phyloP scores from a whole-genome alignment of 306 rosid species.

The Prunus davidiana region DNA sequence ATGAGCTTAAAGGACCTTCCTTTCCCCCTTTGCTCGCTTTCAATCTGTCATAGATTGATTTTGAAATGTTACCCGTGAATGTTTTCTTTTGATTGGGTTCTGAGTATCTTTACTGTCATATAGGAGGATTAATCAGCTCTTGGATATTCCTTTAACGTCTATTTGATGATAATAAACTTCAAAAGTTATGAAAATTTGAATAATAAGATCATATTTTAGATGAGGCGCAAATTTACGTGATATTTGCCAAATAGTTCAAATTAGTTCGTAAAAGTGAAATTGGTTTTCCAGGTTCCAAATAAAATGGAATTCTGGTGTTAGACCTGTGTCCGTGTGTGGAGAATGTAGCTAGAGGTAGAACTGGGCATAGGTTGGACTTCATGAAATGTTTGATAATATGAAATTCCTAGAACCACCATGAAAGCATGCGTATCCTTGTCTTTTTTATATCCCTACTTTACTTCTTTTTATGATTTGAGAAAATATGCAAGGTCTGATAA shows the following conservation, averaged over 20 bases:
- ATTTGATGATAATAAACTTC: not conserved
- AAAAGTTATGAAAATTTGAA: not conserved
- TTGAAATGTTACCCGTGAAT: not conserved
- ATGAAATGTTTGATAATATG: not conserved
- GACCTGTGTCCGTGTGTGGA: not conserved
- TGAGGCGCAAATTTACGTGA: not conserved
- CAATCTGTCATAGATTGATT: not conserved
- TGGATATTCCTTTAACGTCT: not conserved
- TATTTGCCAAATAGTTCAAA: not conserved
- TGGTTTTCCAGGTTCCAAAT: slow-evolving; percentile 1
- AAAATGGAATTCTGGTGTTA: not conserved
- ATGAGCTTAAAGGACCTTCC: not conserved
- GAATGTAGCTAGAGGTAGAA: not conserved
- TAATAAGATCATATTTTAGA: not conserved
- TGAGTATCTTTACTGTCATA: not conserved
- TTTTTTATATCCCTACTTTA: not conserved
- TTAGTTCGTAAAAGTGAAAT: not conserved
- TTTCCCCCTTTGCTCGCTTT: not conserved
- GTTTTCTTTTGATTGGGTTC: not conserved
- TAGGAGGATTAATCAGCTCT: not conserved
- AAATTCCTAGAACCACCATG: not conserved
- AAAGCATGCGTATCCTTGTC: not conserved
- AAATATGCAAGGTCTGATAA: not conserved
- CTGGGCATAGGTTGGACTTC: not conserved
- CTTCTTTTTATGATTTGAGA: not conserved